Evolutionary conservation across 2,329 filamentous ascomycete species (phyloP).

Genomic region (Sclerotinia glacialis): DNA sequence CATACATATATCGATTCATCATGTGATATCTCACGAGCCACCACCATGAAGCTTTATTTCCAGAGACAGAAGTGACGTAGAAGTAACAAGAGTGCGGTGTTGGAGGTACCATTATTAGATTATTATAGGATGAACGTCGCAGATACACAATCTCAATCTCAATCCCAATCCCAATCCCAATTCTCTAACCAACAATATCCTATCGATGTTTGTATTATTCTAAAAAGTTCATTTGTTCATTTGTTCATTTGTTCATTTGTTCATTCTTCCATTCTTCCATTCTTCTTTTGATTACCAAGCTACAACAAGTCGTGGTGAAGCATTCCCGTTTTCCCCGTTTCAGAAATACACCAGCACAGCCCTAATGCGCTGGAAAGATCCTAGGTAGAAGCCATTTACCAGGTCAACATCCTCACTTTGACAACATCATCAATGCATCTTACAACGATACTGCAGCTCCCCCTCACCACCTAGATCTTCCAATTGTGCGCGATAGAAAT

Average conservation of each 20-base stretch:
- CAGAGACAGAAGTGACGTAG: constrained; percentile 10
- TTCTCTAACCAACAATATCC: background rate
- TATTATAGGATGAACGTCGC: background rate
- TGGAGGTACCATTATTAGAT: background rate
- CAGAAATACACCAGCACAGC: constrained; percentile 19
- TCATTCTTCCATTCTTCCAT: no score
- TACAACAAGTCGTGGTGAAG: background rate
- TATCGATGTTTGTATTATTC: background rate
- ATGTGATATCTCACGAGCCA: constrained; percentile 16
- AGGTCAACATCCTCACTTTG: background rate
- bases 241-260: no score
- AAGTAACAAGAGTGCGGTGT: constrained; percentile 14
- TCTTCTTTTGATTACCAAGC: background rate
- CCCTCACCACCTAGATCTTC: background rate
- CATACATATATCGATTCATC: background rate
- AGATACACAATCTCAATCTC: no score
- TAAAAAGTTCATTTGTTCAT: background rate
- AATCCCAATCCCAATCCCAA: background rate
- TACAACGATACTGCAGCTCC: background rate
- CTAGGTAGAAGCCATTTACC: background rate
- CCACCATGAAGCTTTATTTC: background rate
- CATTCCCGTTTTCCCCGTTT: constrained; percentile 12
- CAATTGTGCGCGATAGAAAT: background rate
- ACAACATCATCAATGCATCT: constrained; percentile 14
- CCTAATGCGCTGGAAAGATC: background rate